Evolutionary conservation across 192 early-diverging fungal genomes (phyloP), one percentile per base, ranked within the genome.

Genomic region (Paraglomus occultum): DNA sequence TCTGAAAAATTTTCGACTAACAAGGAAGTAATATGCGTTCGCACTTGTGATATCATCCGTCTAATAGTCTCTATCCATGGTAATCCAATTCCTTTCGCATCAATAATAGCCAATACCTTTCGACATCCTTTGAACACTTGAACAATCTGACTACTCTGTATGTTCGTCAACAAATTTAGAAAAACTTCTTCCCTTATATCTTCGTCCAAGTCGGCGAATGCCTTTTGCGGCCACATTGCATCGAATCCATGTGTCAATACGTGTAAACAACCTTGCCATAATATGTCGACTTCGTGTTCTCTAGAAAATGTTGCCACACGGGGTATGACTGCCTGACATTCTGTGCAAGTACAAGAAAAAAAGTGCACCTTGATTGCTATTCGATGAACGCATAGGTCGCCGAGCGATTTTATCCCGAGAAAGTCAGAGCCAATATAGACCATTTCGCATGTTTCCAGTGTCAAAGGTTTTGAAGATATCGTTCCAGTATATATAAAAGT

Each of bases 201-300:
- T 23, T 59, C 67, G 40, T 70, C 67, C 39, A 70, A 47, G 12
- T 70, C 52, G 17, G 67, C 67, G 43, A 70, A 70, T 15, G n/a
- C 46, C 22, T 59, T 70, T 44, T 70, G 54, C 23, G 67, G 53
- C 67, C 67, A 70, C 67, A 70, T 70, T 8, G 8, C 50, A 59
- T 70, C 67, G 42, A 70, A 70, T 40, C 67, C 67, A 8, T 40
- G 18, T 22, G 67, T 38, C 18, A 70, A 59, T 9, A 59, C 67
- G 22, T 70, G 67, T 47, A 70, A 31, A 47, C 54, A 70, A 18
- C 67, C 67, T 48, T 70, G 45, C 67, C 67, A 70, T 46, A 70
- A 31, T 11, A 39, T 59, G 39, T 58, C 46, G 49, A 70, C 55
- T 40, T 57, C 45, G 31, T 70, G 46, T 31, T 70, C 55, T 39